Percentiles rank a stretch among this genome's conserved stretches.
These are phyloP conservation scores for Brettanomyces nanus DNA, from an alignment of 805 yeast species.

Conservation along the genomic window DNA sequence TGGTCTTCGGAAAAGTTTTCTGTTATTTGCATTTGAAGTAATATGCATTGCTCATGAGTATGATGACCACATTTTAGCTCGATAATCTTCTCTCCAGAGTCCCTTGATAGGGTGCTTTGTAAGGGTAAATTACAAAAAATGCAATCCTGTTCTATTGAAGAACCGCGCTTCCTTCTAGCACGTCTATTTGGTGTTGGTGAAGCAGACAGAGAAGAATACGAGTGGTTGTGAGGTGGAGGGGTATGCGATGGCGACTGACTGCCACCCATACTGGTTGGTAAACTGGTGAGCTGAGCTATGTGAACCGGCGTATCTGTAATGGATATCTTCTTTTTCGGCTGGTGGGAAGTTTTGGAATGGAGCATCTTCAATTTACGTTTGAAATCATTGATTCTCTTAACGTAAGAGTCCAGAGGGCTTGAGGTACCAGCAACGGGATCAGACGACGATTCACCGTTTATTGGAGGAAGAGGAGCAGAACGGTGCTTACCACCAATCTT, in stretches of 20 bases:
- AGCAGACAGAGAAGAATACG: too few relatives aligned
- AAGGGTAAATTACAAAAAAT: constrained; percentile 44
- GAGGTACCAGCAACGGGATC: too few relatives aligned
- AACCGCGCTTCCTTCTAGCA: too few relatives aligned
- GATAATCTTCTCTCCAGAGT: constrained; percentile 35
- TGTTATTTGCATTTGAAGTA: constrained; percentile 28
- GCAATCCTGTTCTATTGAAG: constrained; percentile 5
- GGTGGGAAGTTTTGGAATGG: too few relatives aligned
- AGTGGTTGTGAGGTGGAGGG: too few relatives aligned
- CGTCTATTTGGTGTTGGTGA: too few relatives aligned
- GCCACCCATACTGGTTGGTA: too few relatives aligned
- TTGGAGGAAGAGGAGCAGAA: neutral
- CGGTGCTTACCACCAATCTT: neutral
- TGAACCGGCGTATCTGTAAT: too few relatives aligned
- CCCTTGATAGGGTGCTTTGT: constrained; percentile 31
- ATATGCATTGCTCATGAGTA: constrained; percentile 52
- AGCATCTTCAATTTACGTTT: neutral
- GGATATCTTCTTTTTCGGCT: too few relatives aligned
- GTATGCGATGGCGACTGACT: too few relatives aligned
- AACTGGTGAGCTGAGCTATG: too few relatives aligned
- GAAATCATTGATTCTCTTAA: neutral
- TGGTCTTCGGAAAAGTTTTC: neutral
- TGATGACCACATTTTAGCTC: constrained; percentile 47
- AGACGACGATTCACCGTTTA: too few relatives aligned
- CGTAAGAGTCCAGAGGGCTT: neutral